Conservation (phyloP, 805 yeast genomes). For the Wickerhamiella occidentalis region DNA sequence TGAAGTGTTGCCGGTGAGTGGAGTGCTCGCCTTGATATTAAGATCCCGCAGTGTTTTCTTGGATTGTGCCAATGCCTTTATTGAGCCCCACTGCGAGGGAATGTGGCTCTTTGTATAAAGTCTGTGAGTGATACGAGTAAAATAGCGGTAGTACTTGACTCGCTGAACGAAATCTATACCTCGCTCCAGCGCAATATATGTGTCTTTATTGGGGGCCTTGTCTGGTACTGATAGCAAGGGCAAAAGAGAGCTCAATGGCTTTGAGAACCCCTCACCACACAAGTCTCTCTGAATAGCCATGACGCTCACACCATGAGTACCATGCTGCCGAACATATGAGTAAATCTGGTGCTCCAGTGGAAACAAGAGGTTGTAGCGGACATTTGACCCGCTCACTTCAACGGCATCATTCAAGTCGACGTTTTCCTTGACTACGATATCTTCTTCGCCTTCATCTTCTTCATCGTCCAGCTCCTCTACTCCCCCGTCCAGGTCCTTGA, state of each 20-base stretch:
- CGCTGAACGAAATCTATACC: slow-evolving; percentile 67
- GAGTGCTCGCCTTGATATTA: background rate
- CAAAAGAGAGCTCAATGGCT: slow-evolving; percentile 41
- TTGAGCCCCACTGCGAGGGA: slow-evolving; percentile 22
- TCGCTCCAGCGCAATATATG: slow-evolving; percentile 37
- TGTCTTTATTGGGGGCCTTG: slow-evolving; percentile 20
- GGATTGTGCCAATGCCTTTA: slow-evolving; percentile 11
- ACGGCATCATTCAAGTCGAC: slow-evolving; percentile 10
- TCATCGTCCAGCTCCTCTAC: slow-evolving; percentile 24
- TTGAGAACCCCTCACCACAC: slow-evolving; percentile 43
- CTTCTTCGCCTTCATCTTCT: slow-evolving; percentile 22
- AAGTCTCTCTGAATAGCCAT: slow-evolving; percentile 40
- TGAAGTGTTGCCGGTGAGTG: slow-evolving; percentile 13
- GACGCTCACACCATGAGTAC: slow-evolving; percentile 44
- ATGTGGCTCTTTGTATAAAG: background rate
- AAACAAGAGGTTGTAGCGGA: slow-evolving; percentile 38
- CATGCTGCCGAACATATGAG: slow-evolving; percentile 23
- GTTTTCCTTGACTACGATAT: slow-evolving; percentile 15
- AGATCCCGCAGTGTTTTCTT: slow-evolving; percentile 10
- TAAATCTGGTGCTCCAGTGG: slow-evolving; percentile 57
- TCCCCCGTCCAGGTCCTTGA: slow-evolving; percentile 29
- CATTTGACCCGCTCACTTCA: slow-evolving; percentile 10
- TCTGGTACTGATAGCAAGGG: slow-evolving; percentile 35
- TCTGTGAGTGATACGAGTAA: slow-evolving; percentile 28
- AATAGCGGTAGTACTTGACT: slow-evolving; percentile 55